Base-by-base conservation (phyloP, 306 rosid species). In the Senna siamea region DNA sequence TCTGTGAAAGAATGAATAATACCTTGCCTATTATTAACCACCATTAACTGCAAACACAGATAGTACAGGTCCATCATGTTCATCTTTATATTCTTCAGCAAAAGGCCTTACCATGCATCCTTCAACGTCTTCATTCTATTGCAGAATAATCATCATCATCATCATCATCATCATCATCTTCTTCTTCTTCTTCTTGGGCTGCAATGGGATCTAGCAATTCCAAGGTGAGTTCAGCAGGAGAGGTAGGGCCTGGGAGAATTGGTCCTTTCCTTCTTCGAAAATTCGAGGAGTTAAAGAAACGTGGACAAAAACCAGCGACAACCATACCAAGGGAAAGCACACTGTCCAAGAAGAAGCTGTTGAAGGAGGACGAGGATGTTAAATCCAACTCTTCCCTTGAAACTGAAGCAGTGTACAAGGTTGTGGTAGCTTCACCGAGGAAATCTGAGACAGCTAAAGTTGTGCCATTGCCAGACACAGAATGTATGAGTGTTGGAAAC, bases 141-240 rank as follows among this genome's bases (percentile, higher is more conserved):
- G 77, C 76, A 46, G 58, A 18, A 61, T 47, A 20, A 20, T 32
- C 37, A 14, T 35, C 47, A 17, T 9, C 7, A 1, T 35, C 38
- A 1, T 56, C 63, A 26, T 56, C 40, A 37, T 4, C 8, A 37
- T 37, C 7, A 5, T 37, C 40, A 37, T 37, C 3, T 1, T 37
- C 40, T 1, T 41, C 47, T 0, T 41, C 47, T 0, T 41, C 47
- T 26, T 26, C 1, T 6, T 19, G 38, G 17, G 70, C 64, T 60
- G 65, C 56, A 86, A 93, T 91, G 96, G 97, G 97, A 43, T 70
- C 81, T 20, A 79, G 81, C 9, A 85, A 34, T 57, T 87, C 97
- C 14, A 93, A 72, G 85, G 69, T 76, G 66, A 71, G 69, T 60
- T 56, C 82, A 14, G 77, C 74, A 43, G 79, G 57, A 37, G 86